Conservation (phyloP, 2,329 filamentous ascomycete species). For the Trichoderma afroharzianum region DNA sequence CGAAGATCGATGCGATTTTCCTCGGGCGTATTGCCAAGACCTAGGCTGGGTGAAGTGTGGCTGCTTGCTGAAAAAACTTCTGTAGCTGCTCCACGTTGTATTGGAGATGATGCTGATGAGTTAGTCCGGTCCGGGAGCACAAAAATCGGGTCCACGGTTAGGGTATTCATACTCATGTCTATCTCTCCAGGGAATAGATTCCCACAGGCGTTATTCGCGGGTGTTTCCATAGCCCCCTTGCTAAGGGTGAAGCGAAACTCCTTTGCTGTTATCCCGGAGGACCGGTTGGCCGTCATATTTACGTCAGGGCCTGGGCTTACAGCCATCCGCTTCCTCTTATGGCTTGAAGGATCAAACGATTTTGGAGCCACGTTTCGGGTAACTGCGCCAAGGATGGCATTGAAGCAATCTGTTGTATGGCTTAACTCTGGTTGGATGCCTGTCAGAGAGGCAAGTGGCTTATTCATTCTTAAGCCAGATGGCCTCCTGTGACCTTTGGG, state of each 20-base stretch:
- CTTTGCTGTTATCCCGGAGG: not conserved
- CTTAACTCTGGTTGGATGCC: not conserved
- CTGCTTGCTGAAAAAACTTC: constrained; percentile 28
- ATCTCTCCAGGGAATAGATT: not conserved
- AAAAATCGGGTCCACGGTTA: constrained; percentile 6
- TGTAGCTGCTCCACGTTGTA: constrained; percentile 22
- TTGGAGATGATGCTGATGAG: constrained; percentile 33
- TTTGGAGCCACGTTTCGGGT: constrained; percentile 28
- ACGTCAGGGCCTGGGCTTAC: constrained; percentile 25
- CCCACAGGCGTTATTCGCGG: not conserved
- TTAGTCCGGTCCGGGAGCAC: constrained; percentile 32
- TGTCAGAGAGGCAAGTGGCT: not conserved
- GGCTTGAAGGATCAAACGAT: constrained; percentile 20
- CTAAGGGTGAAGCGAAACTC: not conserved
- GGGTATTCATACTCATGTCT: not conserved
- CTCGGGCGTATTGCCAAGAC: constrained; percentile 36
- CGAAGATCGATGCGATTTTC: constrained; percentile 35
- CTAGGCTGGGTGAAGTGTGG: constrained; percentile 29
- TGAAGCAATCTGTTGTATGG: constrained; percentile 28
- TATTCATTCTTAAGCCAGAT: constrained; percentile 10
- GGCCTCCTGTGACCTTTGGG: constrained; percentile 21
- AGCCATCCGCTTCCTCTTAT: constrained; percentile 34
- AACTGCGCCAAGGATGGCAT: constrained; percentile 32
- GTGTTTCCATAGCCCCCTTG: not conserved
- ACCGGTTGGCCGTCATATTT: not conserved